Evolutionary conservation across 306 rosid genomes (phyloP).

Genomic region (Abrus pulchellus): DNA sequence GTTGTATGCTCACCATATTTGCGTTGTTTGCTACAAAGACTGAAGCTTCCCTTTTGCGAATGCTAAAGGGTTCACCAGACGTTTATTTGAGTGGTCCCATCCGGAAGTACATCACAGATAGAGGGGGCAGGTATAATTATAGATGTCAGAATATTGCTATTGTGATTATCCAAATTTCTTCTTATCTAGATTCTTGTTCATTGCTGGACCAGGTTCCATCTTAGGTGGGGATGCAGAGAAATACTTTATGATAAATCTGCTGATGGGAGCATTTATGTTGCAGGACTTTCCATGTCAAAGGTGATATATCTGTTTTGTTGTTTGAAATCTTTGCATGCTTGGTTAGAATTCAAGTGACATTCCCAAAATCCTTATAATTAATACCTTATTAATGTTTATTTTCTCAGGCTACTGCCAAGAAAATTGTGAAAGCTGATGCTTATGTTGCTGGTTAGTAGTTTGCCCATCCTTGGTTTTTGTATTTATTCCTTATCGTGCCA

Average conservation of each 20-base stretch:
- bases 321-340: conserved; percentile 35
- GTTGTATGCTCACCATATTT: conserved; percentile 99
- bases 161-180: conserved; percentile 39
- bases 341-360: conserved; percentile 39
- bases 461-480: conserved; percentile 29
- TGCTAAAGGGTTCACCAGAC: conserved; percentile 99
- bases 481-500: conserved; percentile 34
- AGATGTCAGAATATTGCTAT: conserved; percentile 17
- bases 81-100: conserved; percentile 94
- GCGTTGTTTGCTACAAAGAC: conserved; percentile 97
- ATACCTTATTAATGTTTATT: conserved; percentile 35
- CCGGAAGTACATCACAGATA: conserved; percentile 85
- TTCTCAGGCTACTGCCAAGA: conserved; percentile 82
- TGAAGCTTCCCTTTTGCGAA: conserved; percentile 95
- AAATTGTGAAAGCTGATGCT: conserved; percentile 91
- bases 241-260: conserved; percentile 77
- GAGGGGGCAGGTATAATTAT: conserved; percentile 84
- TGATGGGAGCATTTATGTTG: conserved; percentile 73
- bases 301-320: conserved; percentile 48
- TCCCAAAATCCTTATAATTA: conserved; percentile 31
- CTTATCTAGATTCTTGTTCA: conserved; percentile 42
- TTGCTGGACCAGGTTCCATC: conserved; percentile 86
- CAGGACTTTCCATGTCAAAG: conserved; percentile 90
- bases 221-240: conserved; percentile 99
- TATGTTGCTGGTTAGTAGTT: conserved; percentile 89